A percentile compares a stretch with the other conserved stretches of the same genome.
phyloP scores from a whole-genome alignment of 2,329 filamentous ascomycete species.

The Fusarium agapanthi region DNA sequence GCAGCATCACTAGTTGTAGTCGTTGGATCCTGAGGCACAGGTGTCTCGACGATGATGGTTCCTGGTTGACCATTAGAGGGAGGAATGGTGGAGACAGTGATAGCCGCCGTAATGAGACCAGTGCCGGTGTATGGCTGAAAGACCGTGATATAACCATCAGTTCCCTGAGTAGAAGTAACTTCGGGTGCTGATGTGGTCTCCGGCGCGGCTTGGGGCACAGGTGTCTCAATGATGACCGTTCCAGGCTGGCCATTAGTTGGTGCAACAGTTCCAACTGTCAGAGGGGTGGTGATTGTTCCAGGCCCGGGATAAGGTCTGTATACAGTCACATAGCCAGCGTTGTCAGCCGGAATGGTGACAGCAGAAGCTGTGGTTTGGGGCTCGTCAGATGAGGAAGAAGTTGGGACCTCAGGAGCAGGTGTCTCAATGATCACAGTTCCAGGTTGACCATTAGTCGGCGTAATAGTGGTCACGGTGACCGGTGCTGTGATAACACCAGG shows the following conservation, averaged over 20 bases:
- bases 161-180: slow-evolving; percentile 8
- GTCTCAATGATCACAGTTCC: slow-evolving; percentile 31
- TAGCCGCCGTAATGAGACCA: slow-evolving; percentile 2
- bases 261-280: slow-evolving; percentile 20
- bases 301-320: slow-evolving; percentile 25
- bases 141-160: slow-evolving; percentile 16
- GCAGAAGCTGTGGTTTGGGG: background rate
- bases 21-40: background rate
- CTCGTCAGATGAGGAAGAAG: background rate
- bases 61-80: slow-evolving; percentile 15
- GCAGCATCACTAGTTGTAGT: background rate
- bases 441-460: slow-evolving; percentile 18
- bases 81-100: slow-evolving; percentile 16
- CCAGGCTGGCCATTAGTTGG: slow-evolving; percentile 10
- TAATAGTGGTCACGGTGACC: slow-evolving; percentile 18
- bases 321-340: slow-evolving; percentile 18
- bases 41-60: slow-evolving; percentile 22
- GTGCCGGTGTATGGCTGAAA: slow-evolving; percentile 20
- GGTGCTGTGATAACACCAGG: slow-evolving; percentile 21
- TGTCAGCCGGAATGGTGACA: slow-evolving; percentile 13
- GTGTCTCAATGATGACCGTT: slow-evolving; percentile 30
- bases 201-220: background rate
- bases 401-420: background rate
- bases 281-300: slow-evolving; percentile 20
- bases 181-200: background rate